A percentile compares a stretch with the other conserved stretches of the same genome.
Evolutionary conservation across 495 filamentous ascomycete species (phyloP).

Genomic region (Massariosphaeria phaeospora): DNA sequence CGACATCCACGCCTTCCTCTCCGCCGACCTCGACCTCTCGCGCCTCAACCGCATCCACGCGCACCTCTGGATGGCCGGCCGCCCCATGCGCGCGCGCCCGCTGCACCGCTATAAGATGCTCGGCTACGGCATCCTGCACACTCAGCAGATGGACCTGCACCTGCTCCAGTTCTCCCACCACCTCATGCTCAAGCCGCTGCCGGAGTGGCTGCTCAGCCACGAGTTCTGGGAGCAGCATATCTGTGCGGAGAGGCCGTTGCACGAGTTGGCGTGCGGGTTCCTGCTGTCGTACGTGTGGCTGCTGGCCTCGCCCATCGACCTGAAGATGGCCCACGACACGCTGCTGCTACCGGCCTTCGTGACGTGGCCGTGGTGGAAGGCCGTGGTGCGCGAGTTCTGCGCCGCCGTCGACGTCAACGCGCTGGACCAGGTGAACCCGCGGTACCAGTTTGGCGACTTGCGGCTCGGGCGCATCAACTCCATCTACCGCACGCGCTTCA

Average conservation of each 20-base stretch:
- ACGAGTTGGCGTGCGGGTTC: constrained; percentile 27
- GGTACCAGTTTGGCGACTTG: constrained; percentile 37
- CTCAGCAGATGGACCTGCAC: constrained; percentile 33
- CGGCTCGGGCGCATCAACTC: constrained; percentile 32
- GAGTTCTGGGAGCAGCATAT: constrained; percentile 29
- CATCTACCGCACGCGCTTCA: constrained; percentile 32
- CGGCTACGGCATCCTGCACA: constrained; percentile 22
- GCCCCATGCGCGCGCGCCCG: constrained; percentile 28
- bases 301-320: constrained; percentile 23
- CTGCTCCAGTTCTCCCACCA: constrained; percentile 27
- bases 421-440: constrained; percentile 32
- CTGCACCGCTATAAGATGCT: constrained; percentile 33
- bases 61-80: constrained; percentile 33
- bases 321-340: constrained; percentile 28
- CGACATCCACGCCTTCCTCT: constrained; percentile 20
- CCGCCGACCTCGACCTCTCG: constrained; percentile 25
- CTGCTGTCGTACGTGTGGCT: constrained; percentile 31
- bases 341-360: constrained; percentile 21
- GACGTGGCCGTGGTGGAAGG: constrained; percentile 31
- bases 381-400: constrained; percentile 21
- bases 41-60: constrained; percentile 29
- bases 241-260: constrained; percentile 7
- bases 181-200: constrained; percentile 29
- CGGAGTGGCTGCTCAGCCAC: constrained; percentile 24
- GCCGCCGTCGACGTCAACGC: constrained; percentile 18